phyloP scores from a whole-genome alignment of 345 rosid genomes.

The Xanthoceras sorbifolium region DNA sequence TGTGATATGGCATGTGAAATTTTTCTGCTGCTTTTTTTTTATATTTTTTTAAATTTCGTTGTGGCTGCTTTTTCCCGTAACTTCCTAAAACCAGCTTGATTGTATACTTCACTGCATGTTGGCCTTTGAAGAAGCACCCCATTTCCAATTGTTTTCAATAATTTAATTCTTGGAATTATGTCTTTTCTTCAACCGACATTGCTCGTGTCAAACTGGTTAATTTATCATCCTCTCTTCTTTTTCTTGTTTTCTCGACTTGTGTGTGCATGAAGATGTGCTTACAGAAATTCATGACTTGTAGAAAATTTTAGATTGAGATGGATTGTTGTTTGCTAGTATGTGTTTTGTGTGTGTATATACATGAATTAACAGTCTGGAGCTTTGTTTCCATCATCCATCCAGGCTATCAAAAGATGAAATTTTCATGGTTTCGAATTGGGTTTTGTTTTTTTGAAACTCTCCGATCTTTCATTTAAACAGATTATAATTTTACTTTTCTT shows the following conservation, averaged over 20 bases:
- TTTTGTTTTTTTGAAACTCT: slow-evolving; percentile 27
- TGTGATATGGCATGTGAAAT: slow-evolving; percentile 27
- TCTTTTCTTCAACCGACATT: background rate
- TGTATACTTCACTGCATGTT: no score
- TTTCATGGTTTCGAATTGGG: slow-evolving; percentile 29
- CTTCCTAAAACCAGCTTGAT: slow-evolving; percentile 16
- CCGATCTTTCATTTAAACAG: background rate
- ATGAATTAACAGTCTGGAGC: slow-evolving; percentile 36
- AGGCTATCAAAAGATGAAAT: slow-evolving; percentile 24
- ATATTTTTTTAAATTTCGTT: no score
- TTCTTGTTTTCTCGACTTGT: background rate
- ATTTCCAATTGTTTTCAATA: background rate
- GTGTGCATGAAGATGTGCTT: background rate
- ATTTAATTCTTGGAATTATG: background rate
- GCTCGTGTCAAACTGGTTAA: background rate
- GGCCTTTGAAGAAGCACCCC: background rate
- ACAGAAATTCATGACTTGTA: background rate
- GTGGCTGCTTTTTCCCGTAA: background rate
- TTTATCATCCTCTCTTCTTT: background rate
- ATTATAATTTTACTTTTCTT: background rate
- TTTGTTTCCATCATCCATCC: slow-evolving; percentile 26
- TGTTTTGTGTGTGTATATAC: background rate
- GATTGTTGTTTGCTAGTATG: background rate
- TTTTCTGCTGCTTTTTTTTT: slow-evolving; percentile 14
- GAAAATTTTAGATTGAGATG: background rate